Percentiles rank a stretch among this genome's conserved stretches.
Evolutionary conservation across 768 basidiomycete species (phyloP).

Genomic region (Polyporus arcularius): DNA sequence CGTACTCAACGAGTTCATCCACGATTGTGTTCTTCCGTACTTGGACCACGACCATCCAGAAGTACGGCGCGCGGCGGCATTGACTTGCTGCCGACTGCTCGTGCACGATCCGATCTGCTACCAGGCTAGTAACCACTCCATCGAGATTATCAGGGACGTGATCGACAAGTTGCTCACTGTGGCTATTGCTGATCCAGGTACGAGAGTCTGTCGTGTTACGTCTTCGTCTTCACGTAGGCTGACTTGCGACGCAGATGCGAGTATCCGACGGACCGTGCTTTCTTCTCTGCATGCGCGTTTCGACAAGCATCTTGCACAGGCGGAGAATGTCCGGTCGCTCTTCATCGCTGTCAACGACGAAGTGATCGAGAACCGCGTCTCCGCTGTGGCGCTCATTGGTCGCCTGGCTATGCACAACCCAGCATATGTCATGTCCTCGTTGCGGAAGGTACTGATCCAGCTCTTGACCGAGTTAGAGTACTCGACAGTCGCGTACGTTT

Average conservation of each 20-base stretch:
- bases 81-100: constrained; percentile 90
- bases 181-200: constrained; percentile 95
- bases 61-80: constrained; percentile 85
- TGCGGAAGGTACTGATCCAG: constrained; percentile 94
- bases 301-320: constrained; percentile 97
- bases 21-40: constrained; percentile 87
- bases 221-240: background rate
- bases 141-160: constrained; percentile 97
- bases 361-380: constrained; percentile 88
- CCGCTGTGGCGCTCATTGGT: constrained; percentile 88
- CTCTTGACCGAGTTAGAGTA: constrained; percentile 96
- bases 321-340: constrained; percentile 95
- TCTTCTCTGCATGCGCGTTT: constrained; percentile 88
- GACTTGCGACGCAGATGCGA: constrained; percentile 51
- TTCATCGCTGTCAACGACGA: constrained; percentile 99
- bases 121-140: constrained; percentile 93
- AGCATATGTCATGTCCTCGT: constrained; percentile 97
- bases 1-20: constrained; percentile 93
- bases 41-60: constrained; percentile 90
- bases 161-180: constrained; percentile 94
- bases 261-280: constrained; percentile 85
- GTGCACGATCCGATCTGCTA: constrained; percentile 94
- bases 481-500: constrained; percentile 79
- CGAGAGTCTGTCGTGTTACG: constrained; percentile 2
- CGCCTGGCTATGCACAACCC: constrained; percentile 94